phyloP scores from a whole-genome alignment of 2,329 filamentous ascomycete genomes.

The Aspergillus neoniger region DNA sequence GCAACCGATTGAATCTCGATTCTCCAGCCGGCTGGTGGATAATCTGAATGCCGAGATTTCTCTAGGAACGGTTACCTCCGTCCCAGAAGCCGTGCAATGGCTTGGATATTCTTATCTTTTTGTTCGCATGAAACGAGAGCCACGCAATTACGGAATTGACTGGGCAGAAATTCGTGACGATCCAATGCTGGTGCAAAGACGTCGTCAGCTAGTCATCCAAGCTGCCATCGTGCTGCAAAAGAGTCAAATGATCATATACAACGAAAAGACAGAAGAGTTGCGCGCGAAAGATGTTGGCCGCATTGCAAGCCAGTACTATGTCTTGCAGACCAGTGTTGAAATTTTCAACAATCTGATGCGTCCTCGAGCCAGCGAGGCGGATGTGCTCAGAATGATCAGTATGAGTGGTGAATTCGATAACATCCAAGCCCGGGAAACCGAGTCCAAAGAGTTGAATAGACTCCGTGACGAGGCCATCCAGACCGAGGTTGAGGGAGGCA shows the following conservation, averaged over 20 bases:
- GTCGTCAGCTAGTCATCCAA: conserved; percentile 82
- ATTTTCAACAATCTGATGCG: conserved; percentile 97
- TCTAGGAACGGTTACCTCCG: conserved; percentile 90
- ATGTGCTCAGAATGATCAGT: conserved; percentile 93
- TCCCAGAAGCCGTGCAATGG: conserved; percentile 93
- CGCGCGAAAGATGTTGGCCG: conserved; percentile 92
- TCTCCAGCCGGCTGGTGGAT: conserved; percentile 90
- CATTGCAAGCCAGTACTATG: conserved; percentile 97
- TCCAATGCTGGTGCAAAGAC: conserved; percentile 79
- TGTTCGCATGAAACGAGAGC: conserved; percentile 92
- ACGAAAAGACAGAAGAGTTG: conserved; percentile 89
- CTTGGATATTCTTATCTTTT: conserved; percentile 97
- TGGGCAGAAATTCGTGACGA: conserved; percentile 90
- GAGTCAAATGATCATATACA: conserved; percentile 99
- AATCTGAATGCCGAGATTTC: conserved; percentile 96
- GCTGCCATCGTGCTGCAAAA: conserved; percentile 84
- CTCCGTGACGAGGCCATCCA: conserved; percentile 71
- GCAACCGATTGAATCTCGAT: conserved; percentile 94
- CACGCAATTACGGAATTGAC: conserved; percentile 90
- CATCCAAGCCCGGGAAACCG: conserved; percentile 86
- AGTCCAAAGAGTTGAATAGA: conserved; percentile 79
- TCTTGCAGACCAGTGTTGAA: conserved; percentile 88
- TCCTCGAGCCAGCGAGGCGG: conserved; percentile 80
- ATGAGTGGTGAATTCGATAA: conserved; percentile 99
- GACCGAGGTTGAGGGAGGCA: conserved; percentile 73